A percentile compares a stretch with the other conserved stretches of the same genome.
Evolutionary conservation across 23 red algal genomes (phyloP).

Genomic region (Gracilariopsis chorda): DNA sequence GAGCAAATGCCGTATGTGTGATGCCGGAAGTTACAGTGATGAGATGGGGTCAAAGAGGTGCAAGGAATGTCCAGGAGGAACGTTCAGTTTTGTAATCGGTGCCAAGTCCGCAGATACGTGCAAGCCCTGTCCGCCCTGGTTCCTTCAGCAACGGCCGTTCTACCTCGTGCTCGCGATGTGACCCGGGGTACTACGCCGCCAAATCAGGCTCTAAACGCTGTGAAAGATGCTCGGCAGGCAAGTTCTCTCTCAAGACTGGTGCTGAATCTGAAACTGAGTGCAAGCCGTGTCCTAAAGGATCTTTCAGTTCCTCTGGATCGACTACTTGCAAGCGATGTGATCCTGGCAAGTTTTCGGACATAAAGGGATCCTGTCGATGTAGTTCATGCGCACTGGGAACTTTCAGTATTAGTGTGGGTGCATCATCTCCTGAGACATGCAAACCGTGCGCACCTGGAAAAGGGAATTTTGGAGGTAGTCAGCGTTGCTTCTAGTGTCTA

Average conservation of each 20-base stretch:
- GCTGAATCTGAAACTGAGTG: background rate
- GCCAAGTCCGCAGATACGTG: background rate
- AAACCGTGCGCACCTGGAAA: background rate
- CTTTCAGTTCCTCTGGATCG: background rate
- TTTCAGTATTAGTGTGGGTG: background rate
- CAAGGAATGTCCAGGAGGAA: constrained; percentile 16
- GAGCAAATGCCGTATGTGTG: background rate
- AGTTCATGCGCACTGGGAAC: background rate
- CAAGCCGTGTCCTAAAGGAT: background rate
- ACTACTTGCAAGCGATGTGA: background rate
- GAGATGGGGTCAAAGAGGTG: background rate
- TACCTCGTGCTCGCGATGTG: background rate
- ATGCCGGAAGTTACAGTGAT: background rate
- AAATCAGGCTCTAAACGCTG: background rate
- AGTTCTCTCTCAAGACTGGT: background rate
- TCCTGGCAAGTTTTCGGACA: background rate
- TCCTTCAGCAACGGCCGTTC: background rate
- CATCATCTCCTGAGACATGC: background rate
- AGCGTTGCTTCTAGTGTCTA: too few species aligned
- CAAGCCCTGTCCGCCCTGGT: background rate
- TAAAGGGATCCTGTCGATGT: background rate
- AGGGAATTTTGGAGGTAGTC: too few species aligned
- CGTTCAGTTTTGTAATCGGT: background rate
- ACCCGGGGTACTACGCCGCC: background rate
- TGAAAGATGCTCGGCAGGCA: background rate